Conservation (phyloP, 2,329 filamentous ascomycete genomes). For the Epicoccum nigrum region DNA sequence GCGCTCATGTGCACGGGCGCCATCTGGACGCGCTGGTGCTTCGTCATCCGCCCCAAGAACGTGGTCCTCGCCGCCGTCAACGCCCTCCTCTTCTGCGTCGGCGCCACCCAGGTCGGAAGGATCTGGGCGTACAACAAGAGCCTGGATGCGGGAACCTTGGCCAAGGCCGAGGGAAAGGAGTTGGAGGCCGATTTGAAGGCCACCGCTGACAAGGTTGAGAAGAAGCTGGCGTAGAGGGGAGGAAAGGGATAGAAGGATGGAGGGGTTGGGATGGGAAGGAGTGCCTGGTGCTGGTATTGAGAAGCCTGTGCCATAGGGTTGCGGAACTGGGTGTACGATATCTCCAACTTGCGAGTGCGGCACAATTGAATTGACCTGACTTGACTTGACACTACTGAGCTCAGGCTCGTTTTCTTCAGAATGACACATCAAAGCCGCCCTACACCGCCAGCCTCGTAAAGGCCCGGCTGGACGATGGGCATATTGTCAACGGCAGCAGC, state of each 20-base stretch:
- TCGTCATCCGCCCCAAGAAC: constrained; percentile 95
- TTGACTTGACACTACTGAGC: too few relatives aligned
- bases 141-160: constrained; percentile 59
- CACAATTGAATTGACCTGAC: not conserved
- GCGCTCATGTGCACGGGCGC: constrained; percentile 88
- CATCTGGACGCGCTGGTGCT: constrained; percentile 99
- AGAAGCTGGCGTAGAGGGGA: constrained; percentile 20
- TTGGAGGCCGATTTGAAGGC: constrained; percentile 40
- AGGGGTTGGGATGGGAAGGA: not conserved
- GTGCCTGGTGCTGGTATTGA: not conserved
- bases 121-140: constrained; percentile 71
- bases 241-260: not conserved
- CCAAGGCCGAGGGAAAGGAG: constrained; percentile 45
- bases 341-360: constrained; percentile 7
- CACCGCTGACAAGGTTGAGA: constrained; percentile 39
- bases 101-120: constrained; percentile 78
- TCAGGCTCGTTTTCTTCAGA: too few relatives aligned
- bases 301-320: not conserved
- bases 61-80: constrained; percentile 92
- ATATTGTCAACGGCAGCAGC: too few relatives aligned
- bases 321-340: constrained; percentile 7
- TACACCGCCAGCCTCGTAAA: too few relatives aligned
- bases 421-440: too few relatives aligned
- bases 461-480: too few relatives aligned
- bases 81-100: constrained; percentile 94